Percentiles rank a stretch among this genome's conserved stretches.
These are phyloP conservation scores for Coleophoma eucalyptorum DNA, from an alignment of 2,329 filamentous ascomycete genomes.

Conservation along the genomic window DNA sequence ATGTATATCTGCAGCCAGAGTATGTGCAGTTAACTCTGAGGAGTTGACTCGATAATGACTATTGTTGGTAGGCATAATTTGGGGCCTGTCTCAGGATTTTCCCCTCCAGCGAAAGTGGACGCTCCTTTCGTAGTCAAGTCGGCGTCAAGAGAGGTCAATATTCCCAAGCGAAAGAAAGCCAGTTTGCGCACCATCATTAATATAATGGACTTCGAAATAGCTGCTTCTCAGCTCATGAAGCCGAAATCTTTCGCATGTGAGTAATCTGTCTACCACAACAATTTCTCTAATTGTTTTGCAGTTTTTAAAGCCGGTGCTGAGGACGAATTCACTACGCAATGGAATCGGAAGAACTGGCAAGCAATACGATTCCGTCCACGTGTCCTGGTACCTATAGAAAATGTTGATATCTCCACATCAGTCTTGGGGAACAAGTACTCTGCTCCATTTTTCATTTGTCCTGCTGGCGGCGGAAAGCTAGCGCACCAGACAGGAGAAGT, in stretches of 20 bases:
- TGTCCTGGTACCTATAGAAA: slow-evolving; percentile 2
- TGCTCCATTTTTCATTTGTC: slow-evolving; percentile 9
- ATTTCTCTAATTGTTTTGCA: background rate
- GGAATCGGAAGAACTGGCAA: background rate
- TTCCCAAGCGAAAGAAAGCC: background rate
- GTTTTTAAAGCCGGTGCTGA: background rate
- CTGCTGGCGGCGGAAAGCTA: slow-evolving; percentile 6
- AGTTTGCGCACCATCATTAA: background rate
- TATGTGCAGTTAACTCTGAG: no score
- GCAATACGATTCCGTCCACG: slow-evolving; percentile 8
- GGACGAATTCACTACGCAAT: background rate
- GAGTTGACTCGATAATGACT: no score
- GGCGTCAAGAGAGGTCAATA: no score
- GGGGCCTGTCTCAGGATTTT: background rate
- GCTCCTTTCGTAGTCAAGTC: no score
- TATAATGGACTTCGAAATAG: background rate
- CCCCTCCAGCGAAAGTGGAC: no score
- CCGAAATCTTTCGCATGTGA: background rate
- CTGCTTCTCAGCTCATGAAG: background rate
- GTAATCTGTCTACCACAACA: no score
- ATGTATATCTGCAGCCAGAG: slow-evolving; percentile 11
- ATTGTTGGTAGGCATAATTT: background rate
- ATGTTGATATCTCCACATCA: slow-evolving; percentile 1
- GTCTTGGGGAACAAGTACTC: slow-evolving; percentile 4
- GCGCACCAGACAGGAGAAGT: slow-evolving; percentile 6